Evolutionary conservation across 2,329 filamentous ascomycete species (phyloP).

Genomic region (Tolypocladium sp.): DNA sequence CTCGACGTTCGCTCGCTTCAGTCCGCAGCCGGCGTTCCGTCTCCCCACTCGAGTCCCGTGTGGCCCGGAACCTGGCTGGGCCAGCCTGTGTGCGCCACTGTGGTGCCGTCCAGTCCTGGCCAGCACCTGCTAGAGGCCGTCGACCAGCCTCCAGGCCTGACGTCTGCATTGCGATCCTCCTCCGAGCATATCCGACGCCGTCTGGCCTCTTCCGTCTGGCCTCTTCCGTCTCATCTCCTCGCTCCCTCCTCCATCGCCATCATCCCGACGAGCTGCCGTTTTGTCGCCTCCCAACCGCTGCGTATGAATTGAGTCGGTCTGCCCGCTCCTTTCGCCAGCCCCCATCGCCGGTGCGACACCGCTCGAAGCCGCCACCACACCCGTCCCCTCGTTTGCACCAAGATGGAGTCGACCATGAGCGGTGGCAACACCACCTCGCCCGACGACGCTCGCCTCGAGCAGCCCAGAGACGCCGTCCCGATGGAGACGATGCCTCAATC

Average conservation of each 20-base stretch:
- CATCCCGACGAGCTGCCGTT: not conserved
- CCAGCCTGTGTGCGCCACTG: not conserved
- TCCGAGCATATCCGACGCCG: conserved; percentile 2
- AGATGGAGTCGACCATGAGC: conserved; percentile 20
- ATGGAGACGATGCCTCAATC: conserved; percentile 24
- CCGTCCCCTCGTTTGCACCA: conserved; percentile 19
- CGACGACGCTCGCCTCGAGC: conserved; percentile 20
- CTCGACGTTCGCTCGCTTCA: not conserved
- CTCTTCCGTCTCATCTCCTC: not conserved
- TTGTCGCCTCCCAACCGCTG: not conserved
- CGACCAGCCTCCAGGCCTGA: not conserved
- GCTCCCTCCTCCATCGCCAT: not conserved
- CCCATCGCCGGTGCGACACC: conserved; percentile 1
- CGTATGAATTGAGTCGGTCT: conserved; percentile 1
- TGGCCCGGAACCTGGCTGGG: conserved; percentile 4
- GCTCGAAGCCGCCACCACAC: conserved; percentile 5
- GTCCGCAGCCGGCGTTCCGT: conserved; percentile 5
- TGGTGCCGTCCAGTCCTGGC: not conserved
- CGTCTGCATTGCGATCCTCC: conserved; percentile 2
- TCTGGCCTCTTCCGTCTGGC: not conserved
- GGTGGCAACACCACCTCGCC: conserved; percentile 17
- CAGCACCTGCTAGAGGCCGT: not conserved
- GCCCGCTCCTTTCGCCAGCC: not conserved
- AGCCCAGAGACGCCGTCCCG: conserved; percentile 26
- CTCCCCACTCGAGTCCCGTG: conserved; percentile 3